Base-by-base conservation (phyloP, 2,329 filamentous ascomycete genomes). In the Ceratocystis destructans region DNA sequence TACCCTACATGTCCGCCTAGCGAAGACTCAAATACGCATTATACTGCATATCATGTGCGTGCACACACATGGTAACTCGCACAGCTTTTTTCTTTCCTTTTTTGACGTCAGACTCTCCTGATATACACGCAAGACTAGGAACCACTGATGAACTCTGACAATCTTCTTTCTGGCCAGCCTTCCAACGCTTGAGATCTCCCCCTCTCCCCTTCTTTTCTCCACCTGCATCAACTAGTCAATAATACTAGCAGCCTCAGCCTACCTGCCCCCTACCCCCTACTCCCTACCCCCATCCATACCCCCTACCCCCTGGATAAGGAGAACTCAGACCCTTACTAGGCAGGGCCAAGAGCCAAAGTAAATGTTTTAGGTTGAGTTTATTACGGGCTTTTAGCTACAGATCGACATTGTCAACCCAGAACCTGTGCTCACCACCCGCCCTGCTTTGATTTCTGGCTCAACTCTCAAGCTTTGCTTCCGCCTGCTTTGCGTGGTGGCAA, bases 271-370 rank as follows among this genome's bases (percentile, higher is more conserved):
- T 22, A 10, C 46, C n/a, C 15, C 59, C 33, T 61, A 20, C 28
- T n/a, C 22, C 22, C 22, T 22, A 22, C 22, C 22, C 57, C n/a
- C n/a, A n/a, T n/a, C 6, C 28, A 44, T 63, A 46, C 17, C 15
- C 46, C 50, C 50, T n/a, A 50, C 50, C 55, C 53, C 55, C 17
- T 31, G 55, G 17, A 59, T 33, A 59, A 37, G 55, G 55, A 63
- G 62, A 62, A 62, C 41, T 12, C 61, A 50, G n/a, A 50, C 45
- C 61, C 53, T n/a, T 31, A 57, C 25, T 6, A 17, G 46, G 46
- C 17, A 17, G 25, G 25, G 15, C 25, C 20, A 53, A 17, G 48
- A 25, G 8, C 22, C 22, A 28, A 25, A 28, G 22, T n/a, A 28
- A 15, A 15, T 53, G 48, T 28, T 53, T 53, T 53, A 59, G n/a